phyloP scores from a whole-genome alignment of 129 eudicot genomes.

The Escallonia herrerae region DNA sequence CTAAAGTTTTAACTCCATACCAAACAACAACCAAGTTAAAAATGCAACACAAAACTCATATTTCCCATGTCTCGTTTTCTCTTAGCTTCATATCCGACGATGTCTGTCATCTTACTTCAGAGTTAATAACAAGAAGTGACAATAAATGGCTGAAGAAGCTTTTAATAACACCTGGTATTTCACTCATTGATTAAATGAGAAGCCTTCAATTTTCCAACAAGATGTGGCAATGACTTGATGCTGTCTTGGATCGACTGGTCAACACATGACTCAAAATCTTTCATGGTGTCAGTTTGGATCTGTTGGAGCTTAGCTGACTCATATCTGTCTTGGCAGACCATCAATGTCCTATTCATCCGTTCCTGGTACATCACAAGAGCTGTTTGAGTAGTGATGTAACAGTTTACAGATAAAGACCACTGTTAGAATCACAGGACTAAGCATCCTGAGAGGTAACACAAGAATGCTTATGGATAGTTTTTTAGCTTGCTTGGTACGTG shows the following conservation, averaged over 20 bases:
- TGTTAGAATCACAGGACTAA: too few species aligned
- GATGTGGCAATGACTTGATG: constrained; percentile 51
- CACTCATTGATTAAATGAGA: constrained; percentile 38
- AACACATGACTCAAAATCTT: constrained; percentile 74
- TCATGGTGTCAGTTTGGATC: constrained; percentile 33
- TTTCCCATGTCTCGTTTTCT: not conserved
- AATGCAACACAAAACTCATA: too few species aligned
- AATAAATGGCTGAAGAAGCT: not conserved
- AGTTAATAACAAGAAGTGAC: not conserved
- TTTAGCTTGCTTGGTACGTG: too few species aligned
- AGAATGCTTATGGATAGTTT: too few species aligned
- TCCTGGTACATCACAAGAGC: constrained; percentile 38
- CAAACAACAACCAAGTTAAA: too few species aligned
- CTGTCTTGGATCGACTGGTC: constrained; percentile 59
- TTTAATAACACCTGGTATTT: constrained; percentile 4
- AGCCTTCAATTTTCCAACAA: constrained; percentile 61
- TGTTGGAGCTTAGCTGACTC: constrained; percentile 70
- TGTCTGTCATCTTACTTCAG: not conserved
- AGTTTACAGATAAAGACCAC: too few species aligned
- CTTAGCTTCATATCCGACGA: not conserved
- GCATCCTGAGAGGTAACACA: too few species aligned
- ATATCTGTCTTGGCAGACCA: constrained; percentile 80
- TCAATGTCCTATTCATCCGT: constrained; percentile 54
- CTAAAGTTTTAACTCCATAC: too few species aligned
- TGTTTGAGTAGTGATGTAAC: too few species aligned